These are phyloP conservation scores for Antitrichia curtipendula DNA, from an alignment of 225 moss, liverwort and hornwort species.

Conservation along the genomic window DNA sequence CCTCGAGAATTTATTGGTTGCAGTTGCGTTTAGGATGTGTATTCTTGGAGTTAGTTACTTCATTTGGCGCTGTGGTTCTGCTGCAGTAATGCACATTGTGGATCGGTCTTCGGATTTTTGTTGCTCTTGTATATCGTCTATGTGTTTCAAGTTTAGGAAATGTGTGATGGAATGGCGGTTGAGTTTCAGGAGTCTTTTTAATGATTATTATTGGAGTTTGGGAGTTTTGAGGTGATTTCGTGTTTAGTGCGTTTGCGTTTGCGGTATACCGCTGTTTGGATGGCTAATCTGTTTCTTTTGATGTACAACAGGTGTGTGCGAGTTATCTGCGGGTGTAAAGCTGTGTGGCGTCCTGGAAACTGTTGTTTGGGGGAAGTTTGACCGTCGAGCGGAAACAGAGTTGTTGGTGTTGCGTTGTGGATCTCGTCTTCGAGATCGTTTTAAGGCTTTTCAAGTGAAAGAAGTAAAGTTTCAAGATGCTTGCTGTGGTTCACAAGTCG, in stretches of 20 bases:
- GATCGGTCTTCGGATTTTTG: background rate
- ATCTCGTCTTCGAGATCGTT: background rate
- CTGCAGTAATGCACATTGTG: background rate
- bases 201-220: background rate
- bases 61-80: background rate
- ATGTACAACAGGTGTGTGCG: background rate
- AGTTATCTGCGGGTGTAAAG: background rate
- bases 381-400: background rate
- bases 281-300: background rate
- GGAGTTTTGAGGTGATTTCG: background rate
- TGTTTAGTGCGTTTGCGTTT: background rate
- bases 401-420: background rate
- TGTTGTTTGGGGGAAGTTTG: background rate
- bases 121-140: background rate
- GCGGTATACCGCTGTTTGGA: background rate
- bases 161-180: background rate
- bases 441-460: background rate
- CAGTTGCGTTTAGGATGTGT: background rate
- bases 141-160: background rate
- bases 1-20: background rate
- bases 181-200: background rate
- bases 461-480: conserved; percentile 37
- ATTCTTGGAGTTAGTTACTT: background rate
- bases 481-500: conserved; percentile 67
- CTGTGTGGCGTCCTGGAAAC: background rate